phyloP scores from a whole-genome alignment of 2,329 filamentous ascomycete species.

The Pleomassaria siparia region DNA sequence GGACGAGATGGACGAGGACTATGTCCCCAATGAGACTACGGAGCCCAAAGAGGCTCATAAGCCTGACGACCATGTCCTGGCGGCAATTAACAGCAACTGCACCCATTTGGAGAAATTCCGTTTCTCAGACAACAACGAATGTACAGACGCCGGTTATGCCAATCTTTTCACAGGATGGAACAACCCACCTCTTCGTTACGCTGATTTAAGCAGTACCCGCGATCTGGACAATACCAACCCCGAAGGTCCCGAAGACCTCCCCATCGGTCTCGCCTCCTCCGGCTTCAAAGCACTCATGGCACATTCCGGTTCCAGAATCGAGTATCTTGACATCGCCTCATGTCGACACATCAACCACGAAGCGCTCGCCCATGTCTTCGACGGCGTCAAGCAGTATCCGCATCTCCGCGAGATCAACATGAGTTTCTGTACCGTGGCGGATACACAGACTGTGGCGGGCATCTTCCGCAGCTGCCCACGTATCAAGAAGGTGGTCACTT shows the following conservation, averaged over 20 bases:
- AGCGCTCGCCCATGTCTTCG: constrained; percentile 76
- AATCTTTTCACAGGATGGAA: constrained; percentile 74
- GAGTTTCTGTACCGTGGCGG: constrained; percentile 71
- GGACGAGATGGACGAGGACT: too few species aligned
- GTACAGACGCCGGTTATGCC: constrained; percentile 74
- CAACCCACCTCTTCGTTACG: constrained; percentile 68
- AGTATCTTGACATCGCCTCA: constrained; percentile 73
- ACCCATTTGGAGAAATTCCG: constrained; percentile 72
- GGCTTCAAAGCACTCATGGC: constrained; percentile 82
- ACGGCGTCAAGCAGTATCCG: constrained; percentile 61
- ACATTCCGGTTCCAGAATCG: constrained; percentile 71
- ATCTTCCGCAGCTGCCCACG: constrained; percentile 67
- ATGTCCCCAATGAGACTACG: too few species aligned
- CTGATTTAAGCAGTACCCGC: constrained; percentile 78
- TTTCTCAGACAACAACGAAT: constrained; percentile 72
- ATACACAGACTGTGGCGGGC: constrained; percentile 63
- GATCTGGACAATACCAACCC: constrained; percentile 72
- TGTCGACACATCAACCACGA: constrained; percentile 77
- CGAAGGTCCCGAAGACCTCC: constrained; percentile 58
- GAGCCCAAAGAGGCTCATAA: too few species aligned
- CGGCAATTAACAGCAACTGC: constrained; percentile 71
- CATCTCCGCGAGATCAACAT: constrained; percentile 72
- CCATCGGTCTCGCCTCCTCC: constrained; percentile 71
- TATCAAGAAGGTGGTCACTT: constrained; percentile 59
- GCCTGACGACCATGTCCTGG: constrained; percentile 56